These are phyloP conservation scores for Macroventuria anomochaeta DNA, from an alignment of 2,329 filamentous ascomycete species.

Conservation along the genomic window DNA sequence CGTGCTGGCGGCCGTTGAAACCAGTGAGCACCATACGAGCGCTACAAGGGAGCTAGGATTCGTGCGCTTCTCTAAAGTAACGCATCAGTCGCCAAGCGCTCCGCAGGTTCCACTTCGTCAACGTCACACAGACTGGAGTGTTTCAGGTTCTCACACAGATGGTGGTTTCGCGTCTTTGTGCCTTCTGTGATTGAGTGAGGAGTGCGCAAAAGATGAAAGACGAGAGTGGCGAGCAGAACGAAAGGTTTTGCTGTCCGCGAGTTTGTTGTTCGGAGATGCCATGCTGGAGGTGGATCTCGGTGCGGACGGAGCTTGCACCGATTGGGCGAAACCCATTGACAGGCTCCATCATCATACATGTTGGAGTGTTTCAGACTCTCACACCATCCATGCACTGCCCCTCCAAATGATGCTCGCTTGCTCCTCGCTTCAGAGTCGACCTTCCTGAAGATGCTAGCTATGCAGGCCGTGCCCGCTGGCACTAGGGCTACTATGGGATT, in stretches of 20 bases:
- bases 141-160: slow-evolving; percentile 16
- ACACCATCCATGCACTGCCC: slow-evolving; percentile 15
- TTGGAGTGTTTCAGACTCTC: slow-evolving; percentile 18
- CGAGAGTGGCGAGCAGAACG: neutral
- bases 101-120: slow-evolving; percentile 4
- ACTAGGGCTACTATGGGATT: slow-evolving; percentile 14
- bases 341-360: slow-evolving; percentile 9
- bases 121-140: slow-evolving; percentile 14
- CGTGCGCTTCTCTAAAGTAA: neutral
- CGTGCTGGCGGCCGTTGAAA: slow-evolving; percentile 6
- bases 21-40: neutral
- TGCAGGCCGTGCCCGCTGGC: slow-evolving; percentile 13
- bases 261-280: slow-evolving; percentile 7
- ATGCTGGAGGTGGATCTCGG: slow-evolving; percentile 5
- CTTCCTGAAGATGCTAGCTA: slow-evolving; percentile 14
- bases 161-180: neutral
- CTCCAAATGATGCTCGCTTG: slow-evolving; percentile 14
- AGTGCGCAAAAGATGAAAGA: neutral
- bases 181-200: neutral
- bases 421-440: slow-evolving; percentile 18
- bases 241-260: neutral
- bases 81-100: slow-evolving; percentile 8
- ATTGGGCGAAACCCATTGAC: slow-evolving; percentile 10
- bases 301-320: neutral
- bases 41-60: slow-evolving; percentile 6